Evolutionary conservation across 106 monocot genomes (phyloP), one percentile per base, ranked within the genome.

Genomic region (Apostasia shenzhenica): DNA sequence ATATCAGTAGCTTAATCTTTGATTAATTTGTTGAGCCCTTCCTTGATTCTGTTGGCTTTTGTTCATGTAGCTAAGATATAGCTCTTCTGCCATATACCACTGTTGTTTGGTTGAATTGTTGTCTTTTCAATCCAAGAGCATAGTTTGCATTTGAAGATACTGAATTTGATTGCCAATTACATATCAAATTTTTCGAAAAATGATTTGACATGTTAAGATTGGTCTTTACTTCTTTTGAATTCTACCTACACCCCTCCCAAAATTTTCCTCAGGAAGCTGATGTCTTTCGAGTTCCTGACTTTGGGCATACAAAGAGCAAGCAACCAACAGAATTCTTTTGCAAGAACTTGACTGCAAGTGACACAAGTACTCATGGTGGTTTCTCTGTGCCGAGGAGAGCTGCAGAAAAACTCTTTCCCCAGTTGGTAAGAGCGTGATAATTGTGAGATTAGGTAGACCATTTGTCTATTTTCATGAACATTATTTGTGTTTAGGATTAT

Each of bases 311-410:
- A 43, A 87, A 75, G 76, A 79, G 85, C 69, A 92, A 85, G 77
- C 97, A 99, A 3, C 97, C 97, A 63, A 79, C 61, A 63, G 87
- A 99, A 14, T 92, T 82, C 63, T 99, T 92, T 70, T 89, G 97
- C 71, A 99, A 99, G 77, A 99, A 73, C 70, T 74, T 99, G 57
- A 99, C 97, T 55, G 92, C 92, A 72, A 92, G 90, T 76, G 97
- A 95, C 70, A 95, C 95, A 62, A 91, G 95, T 59, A 91, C 95
- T 59, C 95, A 95, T 82, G 91, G 95, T 67, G 97, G 97, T 11
- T 99, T 99, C 74, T 99, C 97, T 0, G 97, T 99, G 53, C 92
- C 92, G 57, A 78, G 92, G 14, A 80, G 92, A 54, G 92, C 92
- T 68, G 97, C 89, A 40, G 97, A 99, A 73, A 97, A 97, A 67